Conservation (phyloP, 495 filamentous ascomycete species). For the Apiosordaria backusii region DNA sequence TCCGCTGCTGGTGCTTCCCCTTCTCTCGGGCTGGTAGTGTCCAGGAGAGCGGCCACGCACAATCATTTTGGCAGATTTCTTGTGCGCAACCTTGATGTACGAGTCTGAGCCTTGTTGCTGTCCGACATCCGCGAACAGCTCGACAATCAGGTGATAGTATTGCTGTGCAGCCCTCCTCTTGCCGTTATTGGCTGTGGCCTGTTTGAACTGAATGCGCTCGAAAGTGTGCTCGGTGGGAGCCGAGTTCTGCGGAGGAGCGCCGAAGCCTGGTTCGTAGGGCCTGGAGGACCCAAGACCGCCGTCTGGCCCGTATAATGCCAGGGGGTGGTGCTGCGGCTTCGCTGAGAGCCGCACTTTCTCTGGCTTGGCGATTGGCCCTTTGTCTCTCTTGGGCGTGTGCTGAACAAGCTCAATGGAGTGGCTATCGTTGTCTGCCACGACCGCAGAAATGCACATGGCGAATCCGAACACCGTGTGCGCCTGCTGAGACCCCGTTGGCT, state of each 20-base stretch:
- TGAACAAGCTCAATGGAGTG: constrained; percentile 87
- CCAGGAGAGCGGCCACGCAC: constrained; percentile 90
- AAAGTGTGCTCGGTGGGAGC: constrained; percentile 65
- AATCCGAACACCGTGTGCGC: constrained; percentile 60
- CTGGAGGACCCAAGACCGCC: constrained; percentile 39
- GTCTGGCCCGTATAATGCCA: constrained; percentile 35
- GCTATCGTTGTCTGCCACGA: constrained; percentile 71
- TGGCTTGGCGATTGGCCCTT: constrained; percentile 80
- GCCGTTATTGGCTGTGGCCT: constrained; percentile 93
- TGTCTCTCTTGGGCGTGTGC: constrained; percentile 93
- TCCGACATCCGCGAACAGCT: constrained; percentile 76
- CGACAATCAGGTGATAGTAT: constrained; percentile 88
- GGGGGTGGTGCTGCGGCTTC: constrained; percentile 51
- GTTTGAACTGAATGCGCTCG: constrained; percentile 95
- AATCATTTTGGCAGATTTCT: constrained; percentile 81
- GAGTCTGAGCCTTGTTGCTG: constrained; percentile 38
- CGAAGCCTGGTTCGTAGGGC: constrained; percentile 39
- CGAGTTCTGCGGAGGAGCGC: constrained; percentile 33
- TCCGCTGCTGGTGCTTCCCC: constrained; percentile 71
- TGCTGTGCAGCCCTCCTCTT: constrained; percentile 89
- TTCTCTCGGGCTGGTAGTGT: constrained; percentile 83
- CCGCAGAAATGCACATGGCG: constrained; percentile 82
- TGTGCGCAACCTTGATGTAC: constrained; percentile 75
- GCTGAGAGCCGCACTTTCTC: constrained; percentile 66
- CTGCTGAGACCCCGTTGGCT: constrained; percentile 34